Evolutionary conservation across 805 yeast genomes (phyloP).

Genomic region (Wickerhamomyces bisporus): DNA sequence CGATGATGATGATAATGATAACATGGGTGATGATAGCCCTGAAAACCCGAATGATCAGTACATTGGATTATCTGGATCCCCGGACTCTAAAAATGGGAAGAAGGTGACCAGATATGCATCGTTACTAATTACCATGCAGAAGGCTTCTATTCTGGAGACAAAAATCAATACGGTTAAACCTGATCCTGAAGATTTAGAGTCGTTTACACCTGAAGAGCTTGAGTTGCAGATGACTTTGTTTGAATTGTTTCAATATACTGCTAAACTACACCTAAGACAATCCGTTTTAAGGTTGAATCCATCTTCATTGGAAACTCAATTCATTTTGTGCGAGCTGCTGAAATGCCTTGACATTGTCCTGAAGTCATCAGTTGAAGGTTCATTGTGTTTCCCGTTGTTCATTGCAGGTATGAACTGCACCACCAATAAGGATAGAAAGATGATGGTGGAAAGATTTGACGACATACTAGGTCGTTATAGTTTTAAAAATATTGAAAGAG

Average conservation of each 20-base stretch:
- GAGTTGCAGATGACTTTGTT: conserved; percentile 66
- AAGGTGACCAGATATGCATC: conserved; percentile 29
- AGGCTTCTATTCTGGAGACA: conserved; percentile 38
- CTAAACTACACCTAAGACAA: conserved; percentile 63
- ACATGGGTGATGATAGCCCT: conserved; percentile 6
- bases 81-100: conserved; percentile 18
- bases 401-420: conserved; percentile 70
- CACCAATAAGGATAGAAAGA: conserved; percentile 43
- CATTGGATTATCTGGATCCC: conserved; percentile 13
- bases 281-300: conserved; percentile 58
- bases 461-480: conserved; percentile 57
- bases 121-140: conserved; percentile 29
- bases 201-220: conserved; percentile 40
- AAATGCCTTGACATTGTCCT: conserved; percentile 56
- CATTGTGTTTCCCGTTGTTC: conserved; percentile 71
- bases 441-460: conserved; percentile 48
- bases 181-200: conserved; percentile 39
- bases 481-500: conserved; percentile 56
- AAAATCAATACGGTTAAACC: conserved; percentile 50
- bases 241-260: conserved; percentile 65
- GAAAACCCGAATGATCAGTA: conserved; percentile 17
- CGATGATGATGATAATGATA: conserved; percentile 8
- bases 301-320: conserved; percentile 57
- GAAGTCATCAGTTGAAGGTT: conserved; percentile 65
- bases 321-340: conserved; percentile 46